Base-by-base conservation (phyloP, 106 monocot genomes). In the Dioscorea dumetorum region DNA sequence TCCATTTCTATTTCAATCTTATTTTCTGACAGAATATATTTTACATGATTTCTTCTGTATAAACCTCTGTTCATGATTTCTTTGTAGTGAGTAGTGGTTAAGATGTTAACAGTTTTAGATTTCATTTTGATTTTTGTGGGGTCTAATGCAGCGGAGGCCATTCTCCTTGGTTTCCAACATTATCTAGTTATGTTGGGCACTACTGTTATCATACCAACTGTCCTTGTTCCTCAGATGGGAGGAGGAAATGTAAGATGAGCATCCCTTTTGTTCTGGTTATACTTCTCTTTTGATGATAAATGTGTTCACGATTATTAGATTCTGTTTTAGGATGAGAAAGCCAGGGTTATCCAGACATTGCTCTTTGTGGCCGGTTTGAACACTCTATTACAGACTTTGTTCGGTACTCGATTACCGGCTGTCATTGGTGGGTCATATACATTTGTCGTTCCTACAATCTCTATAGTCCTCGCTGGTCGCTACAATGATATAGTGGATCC, bases 211-310 rank as follows among this genome's bases (percentile, higher is more conserved):
- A 99, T 99, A 23, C 97, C 97, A 52, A 87, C 87, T 58, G 97
- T 92, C 50, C 92, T 99, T 74, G 92, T 99, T 77, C 97, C 97
- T 68, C 97, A 99, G 73, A 99, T 99, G 92, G 97, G 97, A 19
- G 97, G 97, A 65, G 92, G 87, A 74, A 90, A 93, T 85, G 97
- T 99, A 79, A 81, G 83, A 21, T 56, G 10, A 49, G 13, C 13
- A 20, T 18, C 9, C 54, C 41, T 8, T 41, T 6, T 41, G 41
- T 41, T 41, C 41, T 41, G 41, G 6, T 54, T 18, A 54, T 16
- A 54, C 3, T 54, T 54, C 15, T 54, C 19, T 15, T 54, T 54
- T 54, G 12, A 19, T 12, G 12, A 54, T 54, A 18, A 12, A 15
- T 54, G 54, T 54, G 54, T 19, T 19, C 13, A 20, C 3, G 22